Base-by-base conservation (phyloP, 352 stramenopile genomes). In the Ophiocytium majus region DNA sequence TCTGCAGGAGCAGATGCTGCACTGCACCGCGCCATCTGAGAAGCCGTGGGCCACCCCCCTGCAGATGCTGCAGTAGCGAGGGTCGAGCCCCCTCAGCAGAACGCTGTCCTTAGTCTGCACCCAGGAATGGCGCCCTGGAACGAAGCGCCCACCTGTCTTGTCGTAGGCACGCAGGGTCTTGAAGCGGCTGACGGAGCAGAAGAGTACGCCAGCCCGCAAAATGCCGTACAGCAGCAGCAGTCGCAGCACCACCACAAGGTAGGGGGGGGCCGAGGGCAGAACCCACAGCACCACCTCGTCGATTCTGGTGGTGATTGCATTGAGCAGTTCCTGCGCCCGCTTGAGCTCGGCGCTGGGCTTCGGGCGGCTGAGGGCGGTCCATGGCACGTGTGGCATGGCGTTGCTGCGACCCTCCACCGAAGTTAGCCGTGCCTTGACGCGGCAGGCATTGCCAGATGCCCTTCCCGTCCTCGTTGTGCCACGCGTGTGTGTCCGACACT, bases 21-120 rank as follows among this genome's bases (percentile, higher is more conserved):
- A 78, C 35, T 78, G 66, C 35, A 78, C 17, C 5, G 66, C 66
- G 35, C 66, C 66, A 43, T 78, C 66, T 5, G 66, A 78, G 66
- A 78, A 17, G 32, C 66, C 66, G 35, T 78, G 66, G 35, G 66
- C 66, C 66, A 78, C 66, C 32, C 17, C 66, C 32, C 17, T 35
- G 66, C 66, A 78, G 35, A 78, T 78, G 35, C 66, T 14, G 35
- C 66, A 78, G 35, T 78, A 78, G 5, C 66, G 5, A 43, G 66
- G 66, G 66, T 78, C 66, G 5, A 78, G 35, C 35, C 5, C 17
- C 35, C 66, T 78, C 5, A 78, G 35, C 5, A 78, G 66, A 17
- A 5, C 66, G 5, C 5, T 78, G 5, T 78, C 66, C 35, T 78
- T 78, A 14, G 14, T 78, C 32, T 78, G 66, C 32, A 78, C 66